These are phyloP conservation scores for Heliamphora exappendiculata DNA, from an alignment of 148 eudicot species.

Conservation along the genomic window DNA sequence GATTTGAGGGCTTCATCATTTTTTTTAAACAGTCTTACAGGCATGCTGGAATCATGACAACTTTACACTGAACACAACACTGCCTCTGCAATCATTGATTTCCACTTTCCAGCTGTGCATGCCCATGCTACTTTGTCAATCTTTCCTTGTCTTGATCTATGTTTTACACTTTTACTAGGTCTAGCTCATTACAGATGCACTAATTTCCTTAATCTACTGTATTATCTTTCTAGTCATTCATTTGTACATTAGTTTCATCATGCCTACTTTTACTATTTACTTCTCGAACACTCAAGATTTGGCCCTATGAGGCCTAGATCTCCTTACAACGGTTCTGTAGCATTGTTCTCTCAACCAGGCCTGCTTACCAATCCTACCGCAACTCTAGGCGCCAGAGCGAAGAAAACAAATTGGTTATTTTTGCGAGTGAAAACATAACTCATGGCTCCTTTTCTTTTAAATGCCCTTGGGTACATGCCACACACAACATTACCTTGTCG, in stretches of 20 bases:
- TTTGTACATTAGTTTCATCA: not conserved
- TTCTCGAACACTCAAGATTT: not conserved
- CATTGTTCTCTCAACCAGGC: not conserved
- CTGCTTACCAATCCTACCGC: not conserved
- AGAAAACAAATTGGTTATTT: not conserved
- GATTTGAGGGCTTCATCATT: not conserved
- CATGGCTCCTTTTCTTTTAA: not conserved
- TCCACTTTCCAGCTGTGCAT: not conserved
- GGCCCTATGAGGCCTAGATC: not conserved
- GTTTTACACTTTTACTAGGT: not conserved
- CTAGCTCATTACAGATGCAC: not conserved
- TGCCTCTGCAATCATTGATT: not conserved
- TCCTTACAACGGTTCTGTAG: not conserved
- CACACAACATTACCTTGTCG: too few relatives aligned
- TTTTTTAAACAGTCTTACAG: not conserved
- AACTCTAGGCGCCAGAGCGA: not conserved
- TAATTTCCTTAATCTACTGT: not conserved
- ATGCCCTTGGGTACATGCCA: not conserved
- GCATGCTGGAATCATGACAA: not conserved
- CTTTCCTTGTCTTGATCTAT: not conserved
- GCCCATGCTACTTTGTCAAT: not conserved
- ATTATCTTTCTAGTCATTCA: not conserved
- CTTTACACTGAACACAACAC: not conserved
- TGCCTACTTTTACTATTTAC: not conserved
- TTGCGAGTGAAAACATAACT: not conserved